Evolutionary conservation across 345 rosid species (phyloP), one percentile per base, ranked within the genome.

Genomic region (Adansonia digitata): DNA sequence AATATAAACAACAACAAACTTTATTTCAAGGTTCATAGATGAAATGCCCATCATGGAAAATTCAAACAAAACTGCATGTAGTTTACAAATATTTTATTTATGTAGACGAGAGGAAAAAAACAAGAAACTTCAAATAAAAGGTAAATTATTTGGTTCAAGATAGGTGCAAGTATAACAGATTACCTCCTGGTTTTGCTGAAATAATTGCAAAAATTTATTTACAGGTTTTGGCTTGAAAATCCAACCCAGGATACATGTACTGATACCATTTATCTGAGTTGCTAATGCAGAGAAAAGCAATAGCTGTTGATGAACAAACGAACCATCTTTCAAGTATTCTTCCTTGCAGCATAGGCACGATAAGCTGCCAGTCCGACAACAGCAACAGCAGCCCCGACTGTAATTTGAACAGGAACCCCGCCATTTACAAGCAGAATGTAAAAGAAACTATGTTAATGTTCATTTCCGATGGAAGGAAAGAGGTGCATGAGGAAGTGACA

Each of bases 311-410:
- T 52, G 56, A 73, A 51, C 31, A 8, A 63, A 63, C 49, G 49
- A n/a, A 46, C 39, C 51, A 14, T 42, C 39, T 26, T 53, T 71
- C 56, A 85, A 76, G 86, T 52, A 81, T 85, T 86, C 86, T 85
- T 90, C 84, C 86, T 88, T 49, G 90, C 87, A 31, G 88, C 73
- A 75, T 85, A 90, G 8, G 92, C 85, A 11, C 90, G 94, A 78
- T 85, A 85, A 14, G 94, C 88, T 17, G 90, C 86, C 67, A 89
- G 72, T 52, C 95, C 95, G 34, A 83, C 83, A 24, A 92, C 78
- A 12, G 85, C 82, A 62, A 88, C 69, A 35, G 91, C 94, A 62
- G 89, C 87, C 8, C 90, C 91, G 69, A 89, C 95, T 92, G 84
- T 77, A 80, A 77, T 34, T 70, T 37, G 60, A 68, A 66, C 20